Percentiles rank a stretch among this genome's conserved stretches.
Evolutionary conservation across 2,329 filamentous ascomycete species (phyloP).

Genomic region (Ambrosiella cleistominuta): DNA sequence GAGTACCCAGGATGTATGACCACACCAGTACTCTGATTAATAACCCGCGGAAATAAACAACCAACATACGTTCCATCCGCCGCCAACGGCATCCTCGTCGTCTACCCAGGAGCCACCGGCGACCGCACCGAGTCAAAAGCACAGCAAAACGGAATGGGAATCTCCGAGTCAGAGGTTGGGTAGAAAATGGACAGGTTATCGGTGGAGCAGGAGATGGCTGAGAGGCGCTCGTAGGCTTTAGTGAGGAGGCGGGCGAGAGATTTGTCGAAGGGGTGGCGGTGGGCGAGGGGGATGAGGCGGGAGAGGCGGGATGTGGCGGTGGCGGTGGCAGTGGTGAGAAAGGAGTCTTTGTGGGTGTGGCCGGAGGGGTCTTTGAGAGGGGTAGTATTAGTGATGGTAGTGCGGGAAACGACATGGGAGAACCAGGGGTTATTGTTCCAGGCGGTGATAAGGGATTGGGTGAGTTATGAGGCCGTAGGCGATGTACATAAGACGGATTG

Average conservation of each 20-base stretch:
- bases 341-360: neutral
- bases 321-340: too few species aligned
- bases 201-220: too few species aligned
- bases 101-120: neutral
- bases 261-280: too few species aligned
- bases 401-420: neutral
- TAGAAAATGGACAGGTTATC: too few species aligned
- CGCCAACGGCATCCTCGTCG: neutral
- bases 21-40: neutral
- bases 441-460: neutral
- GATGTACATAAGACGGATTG: neutral
- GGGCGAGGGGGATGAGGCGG: too few species aligned
- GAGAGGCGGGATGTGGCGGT: too few species aligned
- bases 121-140: neutral
- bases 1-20: neutral
- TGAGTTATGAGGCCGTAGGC: neutral
- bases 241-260: too few species aligned
- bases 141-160: neutral
- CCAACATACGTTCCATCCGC: neutral
- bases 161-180: neutral
- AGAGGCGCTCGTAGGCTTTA: too few species aligned
- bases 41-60: neutral
- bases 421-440: neutral
- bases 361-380: neutral
- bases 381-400: neutral